Base-by-base conservation (phyloP, 768 basidiomycete genomes). In the Gymnopilus dilepis region DNA sequence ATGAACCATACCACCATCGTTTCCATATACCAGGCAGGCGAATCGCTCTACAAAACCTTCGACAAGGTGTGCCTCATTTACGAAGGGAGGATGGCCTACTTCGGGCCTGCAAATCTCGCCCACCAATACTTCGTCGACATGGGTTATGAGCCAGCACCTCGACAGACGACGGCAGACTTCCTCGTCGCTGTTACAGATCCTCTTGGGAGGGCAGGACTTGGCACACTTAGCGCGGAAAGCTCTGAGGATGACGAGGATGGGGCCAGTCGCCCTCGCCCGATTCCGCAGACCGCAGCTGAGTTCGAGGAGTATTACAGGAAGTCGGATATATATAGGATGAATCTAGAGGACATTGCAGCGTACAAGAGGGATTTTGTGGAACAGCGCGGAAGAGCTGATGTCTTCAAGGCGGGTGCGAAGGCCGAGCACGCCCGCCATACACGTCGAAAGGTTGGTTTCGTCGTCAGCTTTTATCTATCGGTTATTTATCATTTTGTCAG, bases 1-100 rank as follows among this genome's bases (percentile, higher is more conserved):
- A 73, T 76, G 41, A 71, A 74, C 22, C 69, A 76, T 52, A 75
- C 89, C 0, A 92, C 88, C 0, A 82, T 95, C 60, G 91, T 91
- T 21, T 89, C 92, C 0, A 86, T 95, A 41, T 94, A 95, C 73
- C 93, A 95, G 76, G 92, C 91, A 9, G 87, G 90, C 53, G 91
- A 94, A 71, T 78, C 80, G 2, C 74, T 91, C 0, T 89, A 85
- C 63, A 55, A 83, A 12, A 74, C 81, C 5, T 95, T 83, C 70
- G 78, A 94, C 80, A 91, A 92, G 70, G 81, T 93, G 7, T 87
- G 90, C 68, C 80, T 94, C 53, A 83, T 95, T 66, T 86, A 90
- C 71, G 89, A 89, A 68, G 90, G 91, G 13, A 77, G 80, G 22
- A 87, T 89, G 81, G 85, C 85, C n/a, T 95, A 90, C 76, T 94